Conservation (phyloP, 2,329 filamentous ascomycete genomes). For the Penicillium digitatum region DNA sequence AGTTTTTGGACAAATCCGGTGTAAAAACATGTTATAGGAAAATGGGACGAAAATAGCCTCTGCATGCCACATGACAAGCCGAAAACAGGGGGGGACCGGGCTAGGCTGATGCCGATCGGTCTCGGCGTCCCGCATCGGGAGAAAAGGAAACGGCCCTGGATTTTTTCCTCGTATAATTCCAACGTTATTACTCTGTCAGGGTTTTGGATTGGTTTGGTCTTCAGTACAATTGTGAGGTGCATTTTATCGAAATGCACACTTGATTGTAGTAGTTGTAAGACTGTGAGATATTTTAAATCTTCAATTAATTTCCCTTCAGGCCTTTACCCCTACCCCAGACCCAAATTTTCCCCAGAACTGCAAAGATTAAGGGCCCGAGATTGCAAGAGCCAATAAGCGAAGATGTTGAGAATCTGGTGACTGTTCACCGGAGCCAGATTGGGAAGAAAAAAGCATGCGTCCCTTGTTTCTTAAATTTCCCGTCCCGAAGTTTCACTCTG, state of each 20-base stretch:
- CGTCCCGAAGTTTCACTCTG: background rate
- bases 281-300: background rate
- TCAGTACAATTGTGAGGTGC: background rate
- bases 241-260: background rate
- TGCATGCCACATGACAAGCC: slow-evolving; percentile 1
- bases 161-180: background rate
- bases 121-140: slow-evolving; percentile 17
- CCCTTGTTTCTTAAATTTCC: background rate
- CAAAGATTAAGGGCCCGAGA: background rate
- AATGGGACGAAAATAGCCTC: background rate
- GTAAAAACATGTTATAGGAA: background rate
- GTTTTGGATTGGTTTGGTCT: background rate
- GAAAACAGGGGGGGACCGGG: background rate
- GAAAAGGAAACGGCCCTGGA: background rate
- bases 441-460: background rate
- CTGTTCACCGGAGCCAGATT: slow-evolving; percentile 14
- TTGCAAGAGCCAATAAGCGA: background rate
- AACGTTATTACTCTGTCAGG: background rate
- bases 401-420: background rate
- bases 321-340: slow-evolving; percentile 8
- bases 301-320: background rate
- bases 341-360: slow-evolving; percentile 1
- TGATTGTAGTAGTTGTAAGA: background rate
- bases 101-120: slow-evolving; percentile 10
- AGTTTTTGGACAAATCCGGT: background rate